Base-by-base conservation (phyloP, 371 early-diverging fungal species). In the Rhizomucor miehei region DNA sequence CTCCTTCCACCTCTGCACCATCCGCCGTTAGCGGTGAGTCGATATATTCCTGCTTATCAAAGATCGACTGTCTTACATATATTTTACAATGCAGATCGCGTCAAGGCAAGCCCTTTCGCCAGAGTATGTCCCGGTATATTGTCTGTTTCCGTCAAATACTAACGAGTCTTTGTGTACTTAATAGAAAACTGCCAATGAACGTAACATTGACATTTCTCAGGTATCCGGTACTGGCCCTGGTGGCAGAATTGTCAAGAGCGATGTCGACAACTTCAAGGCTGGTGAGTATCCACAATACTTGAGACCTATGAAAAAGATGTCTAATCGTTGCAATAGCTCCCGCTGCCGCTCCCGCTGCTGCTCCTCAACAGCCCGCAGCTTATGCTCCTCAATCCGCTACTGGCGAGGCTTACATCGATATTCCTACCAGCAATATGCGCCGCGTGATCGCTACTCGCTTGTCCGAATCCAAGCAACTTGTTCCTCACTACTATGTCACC, bases 401-500 rank as follows among this genome's bases (percentile, higher is more conserved):
- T 59, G 75, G 80, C 17, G 77, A 81, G 53, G 80, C 80, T 44
- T 93, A 77, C 75, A 81, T 69, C 41, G 94, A 95, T 67, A 88
- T 91, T 51, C 93, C 93, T 47, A 58, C 91, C 50, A 81, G 89
- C 69, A 93, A 91, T 80, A 93, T 99, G 87, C 89, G 99, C 74
- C 93, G 91, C 79, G 79, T 91, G 50, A 94, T 94, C 69, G 94
- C 92, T 24, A 62, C 73, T 61, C 89, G 93, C 51, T 75, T 94
- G 66, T 74, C 79, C n/a, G 91, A 92, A 67, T 88, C 91, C 51
- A 94, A 97, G 85, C 86, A 87, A 66, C 76, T 64, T 17, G 84
- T 95, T 53, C 99, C 99, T 50, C 99, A 99, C 80, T 99, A 94
- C 87, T 97, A 96, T 68, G 76, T 96, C 65, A 94, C 94, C 24